These are phyloP conservation scores for Geosiphon pyriformis DNA, from an alignment of 192 early-diverging fungal species.

Conservation along the genomic window DNA sequence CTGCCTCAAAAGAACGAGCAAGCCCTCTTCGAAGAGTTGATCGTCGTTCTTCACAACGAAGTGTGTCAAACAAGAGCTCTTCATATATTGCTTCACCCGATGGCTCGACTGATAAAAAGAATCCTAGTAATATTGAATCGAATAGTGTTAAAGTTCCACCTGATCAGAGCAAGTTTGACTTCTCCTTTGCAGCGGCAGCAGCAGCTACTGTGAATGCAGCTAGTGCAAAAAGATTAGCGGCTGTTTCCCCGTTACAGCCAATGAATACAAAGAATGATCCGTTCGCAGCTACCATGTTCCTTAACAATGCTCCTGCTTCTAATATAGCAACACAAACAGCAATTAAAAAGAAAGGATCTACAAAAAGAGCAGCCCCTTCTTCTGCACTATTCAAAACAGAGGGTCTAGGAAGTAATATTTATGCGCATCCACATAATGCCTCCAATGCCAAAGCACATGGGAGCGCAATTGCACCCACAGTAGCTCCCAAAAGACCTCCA, in stretches of 20 bases:
- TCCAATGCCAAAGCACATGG: slow-evolving; percentile 1
- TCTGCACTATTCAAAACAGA: slow-evolving; percentile 18
- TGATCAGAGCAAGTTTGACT: slow-evolving; percentile 18
- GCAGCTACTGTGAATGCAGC: slow-evolving; percentile 21
- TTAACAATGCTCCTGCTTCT: slow-evolving; percentile 11
- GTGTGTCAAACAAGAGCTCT: not conserved
- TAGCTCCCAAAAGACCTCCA: slow-evolving; percentile 13
- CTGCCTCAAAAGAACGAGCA: slow-evolving; percentile 14
- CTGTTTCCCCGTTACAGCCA: slow-evolving; percentile 21
- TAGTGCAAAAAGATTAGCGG: slow-evolving; percentile 19
- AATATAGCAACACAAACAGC: not conserved
- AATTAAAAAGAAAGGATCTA: slow-evolving; percentile 20
- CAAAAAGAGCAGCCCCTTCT: slow-evolving; percentile 18
- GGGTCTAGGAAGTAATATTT: slow-evolving; percentile 1
- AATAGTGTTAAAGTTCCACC: slow-evolving; percentile 18
- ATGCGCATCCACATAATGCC: slow-evolving; percentile 5
- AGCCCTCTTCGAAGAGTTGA: slow-evolving; percentile 20
- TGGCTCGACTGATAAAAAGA: slow-evolving; percentile 7
- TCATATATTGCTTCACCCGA: not conserved
- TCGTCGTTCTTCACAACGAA: slow-evolving; percentile 7
- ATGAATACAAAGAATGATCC: slow-evolving; percentile 26
- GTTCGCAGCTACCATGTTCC: not conserved
- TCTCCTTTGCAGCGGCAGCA: slow-evolving; percentile 20
- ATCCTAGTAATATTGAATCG: not conserved
- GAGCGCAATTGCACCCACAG: not conserved